Evolutionary conservation across 2,329 filamentous ascomycete species (phyloP), one percentile per base, ranked within the genome.

Genomic region (Alternaria metachromatica): DNA sequence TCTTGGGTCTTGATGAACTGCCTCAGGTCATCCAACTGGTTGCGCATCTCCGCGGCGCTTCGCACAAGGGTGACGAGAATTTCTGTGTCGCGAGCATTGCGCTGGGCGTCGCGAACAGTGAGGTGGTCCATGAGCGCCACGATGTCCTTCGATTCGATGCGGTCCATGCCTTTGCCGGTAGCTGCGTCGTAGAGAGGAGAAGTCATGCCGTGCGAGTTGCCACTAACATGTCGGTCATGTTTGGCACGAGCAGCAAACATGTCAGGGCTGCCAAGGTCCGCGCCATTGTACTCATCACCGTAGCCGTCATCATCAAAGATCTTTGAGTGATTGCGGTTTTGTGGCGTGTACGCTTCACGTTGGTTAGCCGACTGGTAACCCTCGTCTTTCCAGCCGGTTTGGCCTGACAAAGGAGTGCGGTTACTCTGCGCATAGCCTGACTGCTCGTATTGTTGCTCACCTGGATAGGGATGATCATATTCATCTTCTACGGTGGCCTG

Each of bases 51-150:
- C 12, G 96, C 91, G 5, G 96, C 95, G 58, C 94, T 94, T 63
- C 95, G 91, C 65, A 99, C 96, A 30, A 99, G 88, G 0, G 96
- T 95, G 50, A 97, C 93, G 18, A 99, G 85, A 59, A 99, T 97
- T 80, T 99, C 96, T 0, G 96, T 98, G 74, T 99, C 96, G 48
- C 96, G 89, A 49, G 96, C 96, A 80, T 96, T 98, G 63, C 96
- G 90, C 82, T 98, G 95, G 44, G 95, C 96, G 82, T 99, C 96
- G 37, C 96, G 91, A 67, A 98, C 96, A 78, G 96, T 98, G 66
- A 99, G 89, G 80, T 99, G 96, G 77, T 99, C 95, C 96, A 99
- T 99, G 64, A 99, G 84, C 23, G 95, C 93, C 67, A 99, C 92
- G 72, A 99, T 96, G 76, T 99, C 96, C 82, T 96, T 96, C 49